A percentile compares a stretch with the other conserved stretches of the same genome.
Conservation (phyloP, 2,329 filamentous ascomycete species). For the Leptographium galeiforme region DNA sequence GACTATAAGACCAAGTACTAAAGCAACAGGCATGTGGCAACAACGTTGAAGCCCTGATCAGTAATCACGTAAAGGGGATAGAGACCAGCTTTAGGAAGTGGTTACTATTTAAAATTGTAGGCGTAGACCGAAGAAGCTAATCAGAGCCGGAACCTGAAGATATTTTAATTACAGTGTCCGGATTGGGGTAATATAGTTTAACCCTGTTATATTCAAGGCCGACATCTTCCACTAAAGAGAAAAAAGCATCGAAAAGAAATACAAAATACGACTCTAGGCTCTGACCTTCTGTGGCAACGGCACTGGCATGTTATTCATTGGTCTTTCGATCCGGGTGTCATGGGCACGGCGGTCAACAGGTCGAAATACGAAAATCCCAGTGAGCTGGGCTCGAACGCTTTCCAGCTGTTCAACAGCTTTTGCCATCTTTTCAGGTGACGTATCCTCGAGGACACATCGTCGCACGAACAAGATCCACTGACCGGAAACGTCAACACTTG, state of each 20-base stretch:
- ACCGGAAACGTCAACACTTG: slow-evolving; percentile 29
- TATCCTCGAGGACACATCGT: slow-evolving; percentile 39
- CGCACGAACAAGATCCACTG: slow-evolving; percentile 45
- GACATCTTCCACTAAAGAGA: too few species aligned
- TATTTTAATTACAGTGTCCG: neutral
- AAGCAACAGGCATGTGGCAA: too few species aligned
- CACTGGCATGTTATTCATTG: slow-evolving; percentile 3
- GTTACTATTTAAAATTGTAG: too few species aligned
- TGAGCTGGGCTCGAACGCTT: slow-evolving; percentile 29
- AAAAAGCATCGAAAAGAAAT: too few species aligned
- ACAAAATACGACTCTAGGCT: neutral
- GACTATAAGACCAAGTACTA: too few species aligned
- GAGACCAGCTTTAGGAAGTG: too few species aligned
- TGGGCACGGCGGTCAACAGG: slow-evolving; percentile 36
- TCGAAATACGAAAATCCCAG: slow-evolving; percentile 38
- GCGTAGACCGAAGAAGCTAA: too few species aligned
- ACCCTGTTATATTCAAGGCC: too few species aligned
- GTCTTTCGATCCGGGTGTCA: slow-evolving; percentile 30
- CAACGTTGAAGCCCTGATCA: too few species aligned
- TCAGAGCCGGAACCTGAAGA: too few species aligned
- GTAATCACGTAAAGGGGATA: too few species aligned
- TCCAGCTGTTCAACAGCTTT: slow-evolving; percentile 39
- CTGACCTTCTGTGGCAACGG: slow-evolving; percentile 7
- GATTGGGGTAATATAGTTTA: neutral
- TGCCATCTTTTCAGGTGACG: slow-evolving; percentile 41